Base-by-base conservation (phyloP, 257 asterid species). In the Nicotiana benthamiana region DNA sequence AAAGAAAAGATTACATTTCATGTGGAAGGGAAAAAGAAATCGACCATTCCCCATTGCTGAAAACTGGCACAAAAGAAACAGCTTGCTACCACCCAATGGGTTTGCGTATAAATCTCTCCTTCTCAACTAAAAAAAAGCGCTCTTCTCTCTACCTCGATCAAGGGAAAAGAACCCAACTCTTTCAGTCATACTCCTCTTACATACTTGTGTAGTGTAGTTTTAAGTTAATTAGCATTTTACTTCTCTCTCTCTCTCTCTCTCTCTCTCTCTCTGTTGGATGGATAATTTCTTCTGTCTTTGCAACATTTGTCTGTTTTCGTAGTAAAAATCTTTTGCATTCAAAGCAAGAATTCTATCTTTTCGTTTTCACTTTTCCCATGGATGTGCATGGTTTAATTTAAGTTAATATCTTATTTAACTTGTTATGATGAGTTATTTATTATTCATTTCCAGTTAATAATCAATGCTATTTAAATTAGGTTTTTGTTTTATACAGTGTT, bases 71-170 rank as follows among this genome's bases (percentile, higher is more conserved):
- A 17, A 40, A 80, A 40, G 52, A 40, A 63, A 80, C 36, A 75
- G 89, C 80, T 79, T 76, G 60, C 34, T 20, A 62, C n/a, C 80
- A 66, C 75, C 90, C 88, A 85, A 90, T 86, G 85, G 84, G 84
- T 63, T 54, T 72, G 77, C 52, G 77, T 82, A 83, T 87, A 76
- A 88, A 83, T 88, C 85, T 76, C 84, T 48, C 16, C 3, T 46
- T 36, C 34, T 34, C 75, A 30, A 66, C 75, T 34, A 2, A 34
- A 34, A 34, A 34, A 34, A 34, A 34, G 43, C 43, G 1, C 46
- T 36, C 57, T 51, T 1, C 1, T 4, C 1, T 52, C 57, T 68
- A 27, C 53, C 77, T 70, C 20, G 77, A 40, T 40, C 46, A 9
- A 13, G 16, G 78, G 60, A 34, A 32, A 72, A 24, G 36, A 13